Base-by-base conservation (phyloP, 2,329 filamentous ascomycete species). In the Diplocarpon mali region DNA sequence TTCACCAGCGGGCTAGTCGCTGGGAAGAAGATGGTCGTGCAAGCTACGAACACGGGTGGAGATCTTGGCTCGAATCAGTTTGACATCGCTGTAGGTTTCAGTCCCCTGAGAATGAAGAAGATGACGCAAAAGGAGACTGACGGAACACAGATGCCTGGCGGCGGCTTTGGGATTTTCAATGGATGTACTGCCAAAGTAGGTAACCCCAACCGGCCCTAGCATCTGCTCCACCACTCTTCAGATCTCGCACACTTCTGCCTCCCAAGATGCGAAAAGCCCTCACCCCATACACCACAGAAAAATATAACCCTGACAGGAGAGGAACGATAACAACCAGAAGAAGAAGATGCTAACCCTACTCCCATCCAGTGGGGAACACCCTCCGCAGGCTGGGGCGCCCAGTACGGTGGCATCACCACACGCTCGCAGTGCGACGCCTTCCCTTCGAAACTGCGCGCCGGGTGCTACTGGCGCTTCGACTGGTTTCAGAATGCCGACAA, bases 11-110 rank as follows among this genome's bases (percentile, higher is more conserved):
- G 71, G 5, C 62, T 70, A 5, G 68, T 75, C 15, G 62, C 65
- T 20, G 76, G 76, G 43, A 80, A 81, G 65, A 73, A 68, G 47
- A 76, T 81, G 72, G 66, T 81, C 42, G 70, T 82, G 13, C 78
- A 82, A 57, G 72, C 74, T 8, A 78, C 74, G 29, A 81, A 80
- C 60, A 81, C 76, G 2, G 77, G 76, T 27, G 67, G 66, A 15
- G 76, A 79, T 56, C 63, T 79, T 7, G 67, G 66, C 35, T 55
- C 58, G 28, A 77, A 78, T 56, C 76, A 80, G 50, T 80, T 79
- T 55, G 75, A 80, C 61, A 57, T 80, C 15, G 57, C 54, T 31
- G 55, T 61, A 49, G 7, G 52, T 52, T 42, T 12, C 30, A 32
- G 11, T 12, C 30, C 10, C 30, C 30, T 14, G 9, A 32, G 30